phyloP scores from a whole-genome alignment of 2,329 filamentous ascomycete genomes.

The Setomelanomma holmii region DNA sequence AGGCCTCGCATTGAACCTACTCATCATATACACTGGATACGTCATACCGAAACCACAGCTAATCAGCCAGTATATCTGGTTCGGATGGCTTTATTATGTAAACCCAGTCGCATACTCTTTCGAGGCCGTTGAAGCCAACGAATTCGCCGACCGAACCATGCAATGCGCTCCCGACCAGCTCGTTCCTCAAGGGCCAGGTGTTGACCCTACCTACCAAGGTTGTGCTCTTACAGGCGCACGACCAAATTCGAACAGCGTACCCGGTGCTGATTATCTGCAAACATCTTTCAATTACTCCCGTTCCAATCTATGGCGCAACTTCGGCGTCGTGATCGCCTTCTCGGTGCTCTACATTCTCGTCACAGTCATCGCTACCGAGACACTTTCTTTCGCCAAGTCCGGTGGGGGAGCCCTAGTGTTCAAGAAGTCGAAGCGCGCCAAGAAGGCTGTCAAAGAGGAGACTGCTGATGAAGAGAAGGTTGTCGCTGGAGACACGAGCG shows the following conservation, averaged over 20 bases:
- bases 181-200: constrained; percentile 64
- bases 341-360: constrained; percentile 75
- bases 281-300: constrained; percentile 65
- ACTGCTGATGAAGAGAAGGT: constrained; percentile 66
- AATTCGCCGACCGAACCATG: constrained; percentile 66
- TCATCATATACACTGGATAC: constrained; percentile 71
- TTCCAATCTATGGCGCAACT: constrained; percentile 73
- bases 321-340: constrained; percentile 79
- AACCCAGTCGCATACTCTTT: constrained; percentile 67
- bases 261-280: constrained; percentile 62
- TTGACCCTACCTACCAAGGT: constrained; percentile 65
- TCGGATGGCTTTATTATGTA: constrained; percentile 53
- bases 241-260: constrained; percentile 58
- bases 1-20: constrained; percentile 67
- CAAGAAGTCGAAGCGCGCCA: constrained; percentile 70
- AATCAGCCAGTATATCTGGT: constrained; percentile 68
- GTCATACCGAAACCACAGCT: constrained; percentile 71
- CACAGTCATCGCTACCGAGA: constrained; percentile 73
- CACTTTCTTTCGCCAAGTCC: constrained; percentile 66
- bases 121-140: constrained; percentile 72
- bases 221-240: constrained; percentile 67
- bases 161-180: constrained; percentile 65
- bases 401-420: constrained; percentile 75
- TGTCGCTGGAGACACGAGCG: constrained; percentile 32
- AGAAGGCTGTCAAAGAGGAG: constrained; percentile 59